Percentiles rank a stretch among this genome's conserved stretches.
Evolutionary conservation across 805 yeast species (phyloP).

Genomic region (Clavispora carvajalis): DNA sequence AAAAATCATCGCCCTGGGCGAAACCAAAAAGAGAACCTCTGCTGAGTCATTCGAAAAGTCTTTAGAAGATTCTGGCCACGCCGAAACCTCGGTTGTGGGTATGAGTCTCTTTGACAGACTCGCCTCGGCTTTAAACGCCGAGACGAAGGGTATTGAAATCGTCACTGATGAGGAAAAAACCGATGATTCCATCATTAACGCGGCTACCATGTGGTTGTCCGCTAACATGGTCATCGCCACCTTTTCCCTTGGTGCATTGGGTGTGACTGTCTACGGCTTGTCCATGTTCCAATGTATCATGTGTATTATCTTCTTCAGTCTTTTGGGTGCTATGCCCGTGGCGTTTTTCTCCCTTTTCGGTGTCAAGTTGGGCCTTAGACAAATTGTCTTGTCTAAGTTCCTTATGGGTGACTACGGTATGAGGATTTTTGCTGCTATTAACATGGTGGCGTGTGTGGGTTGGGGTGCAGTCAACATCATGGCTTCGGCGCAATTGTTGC

Average conservation of each 20-base stretch:
- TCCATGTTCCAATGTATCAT: constrained; percentile 70
- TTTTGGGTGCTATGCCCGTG: constrained; percentile 72
- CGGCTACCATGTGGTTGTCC: constrained; percentile 87
- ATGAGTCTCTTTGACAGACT: constrained; percentile 25
- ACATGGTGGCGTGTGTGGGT: constrained; percentile 83
- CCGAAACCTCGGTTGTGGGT: constrained; percentile 22
- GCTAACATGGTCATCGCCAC: constrained; percentile 87
- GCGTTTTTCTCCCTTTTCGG: constrained; percentile 83
- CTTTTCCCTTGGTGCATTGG: constrained; percentile 64
- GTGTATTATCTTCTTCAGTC: constrained; percentile 64
- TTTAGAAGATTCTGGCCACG: constrained; percentile 19
- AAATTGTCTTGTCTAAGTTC: constrained; percentile 75
- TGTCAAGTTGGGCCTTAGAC: constrained; percentile 79
- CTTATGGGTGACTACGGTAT: constrained; percentile 71
- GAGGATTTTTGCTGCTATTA: constrained; percentile 72
- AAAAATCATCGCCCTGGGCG: constrained; percentile 6
- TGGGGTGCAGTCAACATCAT: constrained; percentile 94
- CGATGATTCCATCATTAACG: constrained; percentile 58
- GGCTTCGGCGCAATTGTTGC: constrained; percentile 79
- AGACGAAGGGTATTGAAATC: constrained; percentile 70
- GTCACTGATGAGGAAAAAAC: constrained; percentile 75
- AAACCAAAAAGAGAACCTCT: constrained; percentile 16
- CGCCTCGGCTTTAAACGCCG: constrained; percentile 37
- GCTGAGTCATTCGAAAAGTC: constrained; percentile 23
- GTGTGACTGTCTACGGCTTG: constrained; percentile 56